These are phyloP conservation scores for Solanum verrucosum DNA, from an alignment of 257 asterid genomes.

Conservation along the genomic window DNA sequence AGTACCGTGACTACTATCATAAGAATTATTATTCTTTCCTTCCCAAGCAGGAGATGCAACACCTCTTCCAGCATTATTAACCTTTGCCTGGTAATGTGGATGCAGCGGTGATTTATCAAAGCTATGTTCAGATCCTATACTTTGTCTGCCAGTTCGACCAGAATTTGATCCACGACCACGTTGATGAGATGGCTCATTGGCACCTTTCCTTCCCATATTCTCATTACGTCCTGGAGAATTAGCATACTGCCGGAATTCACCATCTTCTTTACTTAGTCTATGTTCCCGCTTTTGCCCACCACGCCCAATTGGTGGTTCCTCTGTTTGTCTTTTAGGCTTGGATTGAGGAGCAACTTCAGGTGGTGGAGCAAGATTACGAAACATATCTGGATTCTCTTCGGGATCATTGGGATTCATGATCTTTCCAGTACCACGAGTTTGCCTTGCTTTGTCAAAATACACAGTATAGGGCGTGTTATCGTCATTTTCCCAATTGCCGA, in stretches of 20 bases:
- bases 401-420: constrained; percentile 80
- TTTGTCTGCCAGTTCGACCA: constrained; percentile 29
- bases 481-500: constrained; percentile 75
- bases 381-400: constrained; percentile 50
- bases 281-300: constrained; percentile 29
- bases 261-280: constrained; percentile 31
- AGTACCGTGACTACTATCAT: constrained; percentile 46
- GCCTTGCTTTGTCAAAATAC: constrained; percentile 67
- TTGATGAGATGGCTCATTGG: constrained; percentile 21
- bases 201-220: constrained; percentile 20
- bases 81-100: constrained; percentile 45
- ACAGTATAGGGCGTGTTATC: constrained; percentile 60
- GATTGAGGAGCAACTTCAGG: constrained; percentile 16
- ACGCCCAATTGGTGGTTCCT: constrained; percentile 27
- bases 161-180: constrained; percentile 20
- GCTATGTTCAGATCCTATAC: constrained; percentile 57
- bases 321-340: constrained; percentile 12
- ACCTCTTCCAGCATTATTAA: constrained; percentile 17
- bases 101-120: constrained; percentile 65
- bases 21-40: constrained; percentile 30
- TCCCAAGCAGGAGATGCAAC: constrained; percentile 59
- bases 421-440: constrained; percentile 49
- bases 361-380: constrained; percentile 17
- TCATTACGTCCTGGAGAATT: constrained; percentile 34
- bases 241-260: constrained; percentile 21